These are phyloP conservation scores for Cladophialophora yegresii DNA, from an alignment of 2,329 filamentous ascomycete genomes.

Conservation along the genomic window DNA sequence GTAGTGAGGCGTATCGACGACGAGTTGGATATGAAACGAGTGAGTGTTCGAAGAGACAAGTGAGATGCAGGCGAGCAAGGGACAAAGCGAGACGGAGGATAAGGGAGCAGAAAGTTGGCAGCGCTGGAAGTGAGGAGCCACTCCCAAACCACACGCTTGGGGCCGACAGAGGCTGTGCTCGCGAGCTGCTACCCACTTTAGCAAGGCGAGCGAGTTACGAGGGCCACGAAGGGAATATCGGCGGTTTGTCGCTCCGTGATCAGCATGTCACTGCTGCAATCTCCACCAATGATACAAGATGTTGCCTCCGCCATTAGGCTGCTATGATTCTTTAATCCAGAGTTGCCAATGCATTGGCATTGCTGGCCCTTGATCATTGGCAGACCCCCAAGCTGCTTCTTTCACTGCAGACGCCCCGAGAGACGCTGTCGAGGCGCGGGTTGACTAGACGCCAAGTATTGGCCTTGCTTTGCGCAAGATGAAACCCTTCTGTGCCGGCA, in stretches of 20 bases:
- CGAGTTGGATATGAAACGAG: conserved; percentile 8
- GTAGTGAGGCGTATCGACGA: neutral
- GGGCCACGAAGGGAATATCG: neutral
- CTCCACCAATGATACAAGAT: neutral
- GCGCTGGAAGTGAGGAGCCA: conserved; percentile 9
- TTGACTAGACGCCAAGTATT: neutral
- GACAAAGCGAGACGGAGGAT: conserved; percentile 1
- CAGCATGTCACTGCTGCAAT: neutral
- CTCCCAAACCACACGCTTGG: conserved; percentile 6
- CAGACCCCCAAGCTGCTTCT: neutral
- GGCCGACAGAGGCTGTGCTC: conserved; percentile 25
- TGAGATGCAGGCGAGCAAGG: conserved; percentile 5
- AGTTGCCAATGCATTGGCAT: neutral
- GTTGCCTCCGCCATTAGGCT: neutral
- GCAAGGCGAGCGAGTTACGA: neutral
- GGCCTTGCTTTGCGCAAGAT: neutral
- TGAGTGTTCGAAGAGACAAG: conserved; percentile 5
- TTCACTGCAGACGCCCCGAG: neutral
- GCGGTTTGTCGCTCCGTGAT: neutral
- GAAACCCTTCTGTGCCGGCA: neutral
- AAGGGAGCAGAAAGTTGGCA: conserved; percentile 18
- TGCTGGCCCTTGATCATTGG: neutral
- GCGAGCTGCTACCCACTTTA: neutral
- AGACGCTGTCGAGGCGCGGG: neutral
- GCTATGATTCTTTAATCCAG: neutral